These are phyloP conservation scores for Eimeria acervulina DNA, from an alignment of 169 alveolate species.

Conservation along the genomic window DNA sequence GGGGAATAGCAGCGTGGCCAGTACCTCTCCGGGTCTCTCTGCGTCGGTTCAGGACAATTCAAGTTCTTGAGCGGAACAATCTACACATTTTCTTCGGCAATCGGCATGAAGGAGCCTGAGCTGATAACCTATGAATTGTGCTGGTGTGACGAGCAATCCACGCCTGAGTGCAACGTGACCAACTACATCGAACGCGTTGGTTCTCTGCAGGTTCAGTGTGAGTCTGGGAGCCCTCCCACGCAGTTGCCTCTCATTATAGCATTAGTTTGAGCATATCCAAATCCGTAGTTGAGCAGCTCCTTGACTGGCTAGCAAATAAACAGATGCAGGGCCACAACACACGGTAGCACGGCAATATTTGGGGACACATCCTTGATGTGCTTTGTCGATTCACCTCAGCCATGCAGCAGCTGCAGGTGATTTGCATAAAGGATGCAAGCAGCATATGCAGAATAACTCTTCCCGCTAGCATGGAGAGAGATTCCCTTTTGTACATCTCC, in stretches of 20 bases:
- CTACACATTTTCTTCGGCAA: not conserved
- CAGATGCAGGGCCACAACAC: not conserved
- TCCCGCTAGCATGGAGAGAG: slow-evolving; percentile 12
- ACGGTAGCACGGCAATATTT: not conserved
- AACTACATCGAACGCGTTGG: slow-evolving; percentile 55
- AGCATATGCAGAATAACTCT: not conserved
- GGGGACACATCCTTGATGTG: not conserved
- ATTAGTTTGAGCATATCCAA: not conserved
- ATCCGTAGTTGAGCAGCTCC: not conserved
- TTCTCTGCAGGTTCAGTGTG: slow-evolving; percentile 50
- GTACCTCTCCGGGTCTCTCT: not conserved
- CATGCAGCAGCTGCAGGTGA: slow-evolving; percentile 20
- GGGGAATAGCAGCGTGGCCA: not conserved
- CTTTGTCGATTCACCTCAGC: not conserved
- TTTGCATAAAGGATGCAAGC: not conserved
- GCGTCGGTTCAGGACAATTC: slow-evolving; percentile 33
- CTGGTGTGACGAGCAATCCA: slow-evolving; percentile 62
- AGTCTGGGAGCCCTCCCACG: not conserved
- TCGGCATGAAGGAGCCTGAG: not conserved
- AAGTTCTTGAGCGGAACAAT: not conserved
- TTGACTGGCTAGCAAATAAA: not conserved
- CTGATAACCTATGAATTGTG: slow-evolving; percentile 49
- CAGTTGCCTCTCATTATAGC: slow-evolving; percentile 4
- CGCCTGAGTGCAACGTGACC: slow-evolving; percentile 37
- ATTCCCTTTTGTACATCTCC: not conserved